Evolutionary conservation across 2,329 filamentous ascomycete genomes (phyloP).

Genomic region (Penicillium olsonii): DNA sequence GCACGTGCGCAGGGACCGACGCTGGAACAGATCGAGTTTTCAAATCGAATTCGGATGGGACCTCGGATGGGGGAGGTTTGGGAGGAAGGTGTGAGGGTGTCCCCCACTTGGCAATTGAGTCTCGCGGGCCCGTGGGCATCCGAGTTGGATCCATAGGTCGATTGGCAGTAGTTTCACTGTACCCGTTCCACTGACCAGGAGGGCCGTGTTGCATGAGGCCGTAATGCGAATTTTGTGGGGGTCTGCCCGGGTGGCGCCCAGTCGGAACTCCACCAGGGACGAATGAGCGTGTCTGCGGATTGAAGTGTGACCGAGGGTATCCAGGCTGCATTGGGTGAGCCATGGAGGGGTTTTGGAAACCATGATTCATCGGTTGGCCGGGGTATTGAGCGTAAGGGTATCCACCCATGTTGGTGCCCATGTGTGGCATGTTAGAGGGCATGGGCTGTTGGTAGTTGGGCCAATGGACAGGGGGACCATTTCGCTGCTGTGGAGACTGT

Average conservation of each 20-base stretch:
- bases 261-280: slow-evolving; percentile 62
- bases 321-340: slow-evolving; percentile 84
- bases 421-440: slow-evolving; percentile 35
- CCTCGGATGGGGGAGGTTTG: slow-evolving; percentile 52
- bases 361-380: slow-evolving; percentile 55
- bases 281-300: slow-evolving; percentile 91
- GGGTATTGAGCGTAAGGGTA: slow-evolving; percentile 82
- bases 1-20: slow-evolving; percentile 16
- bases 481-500: slow-evolving; percentile 38
- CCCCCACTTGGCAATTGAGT: slow-evolving; percentile 53
- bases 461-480: slow-evolving; percentile 43
- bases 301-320: slow-evolving; percentile 83
- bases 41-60: slow-evolving; percentile 43
- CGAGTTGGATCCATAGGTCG: slow-evolving; percentile 25
- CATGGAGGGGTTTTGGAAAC: slow-evolving; percentile 70
- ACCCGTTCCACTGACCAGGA: slow-evolving; percentile 33
- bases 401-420: slow-evolving; percentile 52
- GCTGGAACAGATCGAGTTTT: slow-evolving; percentile 33
- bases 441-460: slow-evolving; percentile 34
- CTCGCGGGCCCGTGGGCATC: slow-evolving; percentile 27
- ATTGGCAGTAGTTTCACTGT: slow-evolving; percentile 22
- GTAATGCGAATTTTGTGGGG: slow-evolving; percentile 31
- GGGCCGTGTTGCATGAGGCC: slow-evolving; percentile 21
- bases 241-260: slow-evolving; percentile 36
- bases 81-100: slow-evolving; percentile 52